Percentiles rank a stretch among this genome's conserved stretches.
Conservation (phyloP, 257 asterid species). For the Verbena officinalis region DNA sequence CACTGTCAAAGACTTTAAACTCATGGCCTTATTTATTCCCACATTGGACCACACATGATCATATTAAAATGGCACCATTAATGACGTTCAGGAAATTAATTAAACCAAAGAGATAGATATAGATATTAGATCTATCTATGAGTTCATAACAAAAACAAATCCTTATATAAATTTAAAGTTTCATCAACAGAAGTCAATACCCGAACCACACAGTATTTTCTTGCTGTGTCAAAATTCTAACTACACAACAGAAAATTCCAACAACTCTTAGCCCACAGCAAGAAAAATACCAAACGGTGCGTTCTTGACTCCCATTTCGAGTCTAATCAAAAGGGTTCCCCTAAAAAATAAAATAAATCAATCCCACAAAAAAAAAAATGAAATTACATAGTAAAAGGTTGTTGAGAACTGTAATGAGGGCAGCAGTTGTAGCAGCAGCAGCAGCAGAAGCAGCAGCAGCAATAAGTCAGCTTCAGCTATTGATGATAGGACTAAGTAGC, state of each 20-base stretch:
- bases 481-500: constrained; percentile 46
- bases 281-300: constrained; percentile 43
- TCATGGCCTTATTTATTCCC: constrained; percentile 53
- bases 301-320: constrained; percentile 55
- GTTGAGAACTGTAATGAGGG: constrained; percentile 47
- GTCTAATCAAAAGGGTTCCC: constrained; percentile 21
- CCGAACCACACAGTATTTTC: constrained; percentile 85
- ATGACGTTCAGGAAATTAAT: neutral
- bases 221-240: constrained; percentile 38
- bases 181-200: constrained; percentile 81
- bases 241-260: neutral
- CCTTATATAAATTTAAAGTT: too few relatives aligned
- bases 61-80: constrained; percentile 13
- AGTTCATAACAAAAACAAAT: neutral
- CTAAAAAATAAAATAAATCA: neutral
- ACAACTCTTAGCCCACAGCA: constrained; percentile 27
- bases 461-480: constrained; percentile 55
- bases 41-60: constrained; percentile 53
- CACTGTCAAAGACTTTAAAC: constrained; percentile 52
- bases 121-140: constrained; percentile 11
- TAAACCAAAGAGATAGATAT: neutral
- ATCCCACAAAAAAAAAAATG: neutral
- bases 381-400: constrained; percentile 23
- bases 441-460: constrained; percentile 39
- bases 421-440: constrained; percentile 41